Conservation (phyloP, 208 protist genomes). For the Endotrypanum monterogeii region DNA sequence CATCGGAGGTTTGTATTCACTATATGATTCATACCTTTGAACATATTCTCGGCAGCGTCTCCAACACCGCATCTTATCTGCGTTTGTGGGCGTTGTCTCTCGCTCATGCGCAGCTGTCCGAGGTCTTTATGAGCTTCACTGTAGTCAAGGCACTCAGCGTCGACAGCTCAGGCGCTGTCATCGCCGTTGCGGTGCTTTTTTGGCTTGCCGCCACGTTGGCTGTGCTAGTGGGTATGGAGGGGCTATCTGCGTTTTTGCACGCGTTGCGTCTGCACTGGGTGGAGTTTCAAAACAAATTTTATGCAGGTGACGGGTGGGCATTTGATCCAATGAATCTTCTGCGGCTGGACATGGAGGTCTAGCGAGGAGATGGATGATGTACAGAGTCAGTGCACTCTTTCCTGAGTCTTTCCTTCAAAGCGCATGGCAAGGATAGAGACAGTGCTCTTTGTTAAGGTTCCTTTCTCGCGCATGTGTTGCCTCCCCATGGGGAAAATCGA, state of each 20-base stretch:
- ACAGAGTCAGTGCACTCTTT: too few species aligned
- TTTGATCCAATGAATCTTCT: slow-evolving; percentile 59
- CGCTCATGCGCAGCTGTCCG: slow-evolving; percentile 97
- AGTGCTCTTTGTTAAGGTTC: too few species aligned
- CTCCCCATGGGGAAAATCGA: too few species aligned
- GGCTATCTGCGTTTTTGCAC: slow-evolving; percentile 99
- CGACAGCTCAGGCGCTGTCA: slow-evolving; percentile 57
- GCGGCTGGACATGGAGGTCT: slow-evolving; percentile 19
- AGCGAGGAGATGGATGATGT: neutral
- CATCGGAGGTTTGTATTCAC: slow-evolving; percentile 96
- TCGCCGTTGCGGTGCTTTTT: slow-evolving; percentile 86
- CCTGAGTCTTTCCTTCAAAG: too few species aligned
- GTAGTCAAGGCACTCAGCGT: slow-evolving; percentile 47
- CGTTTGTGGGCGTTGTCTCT: slow-evolving; percentile 99
- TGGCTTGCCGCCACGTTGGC: slow-evolving; percentile 95
- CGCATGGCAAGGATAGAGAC: too few species aligned
- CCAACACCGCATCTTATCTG: slow-evolving; percentile 99
- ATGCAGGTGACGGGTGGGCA: slow-evolving; percentile 84
- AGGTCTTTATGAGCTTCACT: slow-evolving; percentile 91
- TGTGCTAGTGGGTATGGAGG: slow-evolving; percentile 99
- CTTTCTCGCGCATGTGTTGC: too few species aligned
- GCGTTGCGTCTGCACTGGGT: slow-evolving; percentile 98
- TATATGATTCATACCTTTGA: slow-evolving; percentile 99
- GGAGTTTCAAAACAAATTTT: slow-evolving; percentile 99
- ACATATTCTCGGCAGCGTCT: slow-evolving; percentile 98